Evolutionary conservation across 306 rosid species (phyloP), one percentile per base, ranked within the genome.

Genomic region (Cercis canadensis): DNA sequence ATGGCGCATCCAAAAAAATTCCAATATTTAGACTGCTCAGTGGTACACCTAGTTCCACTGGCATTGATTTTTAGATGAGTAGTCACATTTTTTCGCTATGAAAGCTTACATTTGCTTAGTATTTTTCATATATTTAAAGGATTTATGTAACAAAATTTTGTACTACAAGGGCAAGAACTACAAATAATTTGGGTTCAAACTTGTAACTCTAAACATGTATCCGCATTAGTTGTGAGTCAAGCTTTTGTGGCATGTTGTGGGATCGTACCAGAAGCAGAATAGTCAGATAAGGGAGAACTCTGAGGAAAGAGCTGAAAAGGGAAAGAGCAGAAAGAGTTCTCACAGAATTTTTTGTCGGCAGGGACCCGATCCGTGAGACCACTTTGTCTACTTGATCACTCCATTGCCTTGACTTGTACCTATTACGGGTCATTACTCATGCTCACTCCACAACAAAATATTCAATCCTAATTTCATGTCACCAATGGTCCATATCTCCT

Each of bases 321-420:
- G 7, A 60, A 78, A 74, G 65, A 75, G 71, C 60, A 0, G 69
- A 77, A 78, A 62, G 67, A 51, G 69, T 17, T 14, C 62, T 62
- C 0, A 69, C 59, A 36, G 61, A 41, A 32, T 0, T 40, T 4
- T 58, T 11, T 72, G 85, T 76, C 79, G 65, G 75, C 1, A 37
- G 54, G 17, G 64, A 55, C 33, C 79, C 85, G 49, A 76, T 54
- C 63, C 69, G 1, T 36, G 73, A 81, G 79, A 67, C 79, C 75
- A 76, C 24, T 1, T 46, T 76, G 78, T 76, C 79, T 70, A 29
- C 56, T 0, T 8, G 6, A 59, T 29, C 66, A 59, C 41, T 67
- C 8, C 9, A 46, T 15, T 33, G 65, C 64, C 40, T 53, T 68
- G 84, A 63, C 55, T 56, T 32, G 64, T 64, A 47, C 59, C 70